These are phyloP conservation scores for Dianthus caryophyllus DNA, from an alignment of 148 eudicot genomes.

Conservation along the genomic window DNA sequence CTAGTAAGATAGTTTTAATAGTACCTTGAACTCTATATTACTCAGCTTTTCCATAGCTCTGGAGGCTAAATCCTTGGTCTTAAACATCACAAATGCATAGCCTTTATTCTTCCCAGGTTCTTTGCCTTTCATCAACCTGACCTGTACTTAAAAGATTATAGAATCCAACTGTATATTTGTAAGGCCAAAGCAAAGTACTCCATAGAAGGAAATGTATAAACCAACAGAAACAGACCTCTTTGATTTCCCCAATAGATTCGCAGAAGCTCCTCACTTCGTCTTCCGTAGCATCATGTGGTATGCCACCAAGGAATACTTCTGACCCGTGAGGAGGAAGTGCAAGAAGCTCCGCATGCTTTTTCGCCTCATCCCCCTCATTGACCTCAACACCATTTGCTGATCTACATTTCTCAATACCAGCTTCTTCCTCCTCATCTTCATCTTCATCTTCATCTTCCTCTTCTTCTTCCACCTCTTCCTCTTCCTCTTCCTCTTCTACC, in stretches of 20 bases:
- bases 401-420: constrained; percentile 11
- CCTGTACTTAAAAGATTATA: constrained; percentile 39
- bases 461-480: constrained; percentile 41
- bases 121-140: constrained; percentile 81
- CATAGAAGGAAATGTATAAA: constrained; percentile 7
- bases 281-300: constrained; percentile 75
- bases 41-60: constrained; percentile 84
- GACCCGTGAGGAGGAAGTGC: constrained; percentile 96
- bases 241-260: constrained; percentile 80
- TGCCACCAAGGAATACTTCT: constrained; percentile 84
- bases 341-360: constrained; percentile 74
- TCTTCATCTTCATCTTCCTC: constrained; percentile 52
- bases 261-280: constrained; percentile 69
- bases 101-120: constrained; percentile 76
- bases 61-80: constrained; percentile 76
- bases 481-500: constrained; percentile 50
- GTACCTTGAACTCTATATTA: constrained; percentile 67
- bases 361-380: constrained; percentile 40
- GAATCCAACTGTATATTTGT: not conserved
- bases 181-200: not conserved
- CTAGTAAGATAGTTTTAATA: too few species aligned
- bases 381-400: constrained; percentile 24
- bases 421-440: constrained; percentile 28
- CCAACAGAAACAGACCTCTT: constrained; percentile 54
- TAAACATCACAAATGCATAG: constrained; percentile 88